Percentiles rank a stretch among this genome's conserved stretches.
Conservation (phyloP, 148 eudicot genomes). For the Mesembryanthemum crystallinum region DNA sequence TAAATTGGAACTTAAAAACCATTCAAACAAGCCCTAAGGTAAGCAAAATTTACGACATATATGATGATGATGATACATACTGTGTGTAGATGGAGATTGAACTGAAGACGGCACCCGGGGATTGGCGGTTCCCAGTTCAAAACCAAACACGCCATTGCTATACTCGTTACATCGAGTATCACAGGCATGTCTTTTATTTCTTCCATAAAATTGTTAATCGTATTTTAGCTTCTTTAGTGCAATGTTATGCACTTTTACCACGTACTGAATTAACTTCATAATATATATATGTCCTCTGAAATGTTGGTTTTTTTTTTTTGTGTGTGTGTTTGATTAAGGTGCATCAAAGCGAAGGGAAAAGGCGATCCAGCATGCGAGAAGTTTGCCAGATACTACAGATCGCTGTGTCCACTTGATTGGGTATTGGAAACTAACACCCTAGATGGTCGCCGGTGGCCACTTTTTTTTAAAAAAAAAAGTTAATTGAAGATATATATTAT, state of each 20-base stretch:
- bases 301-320: too few species aligned
- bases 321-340: not conserved
- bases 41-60: too few species aligned
- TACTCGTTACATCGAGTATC: constrained; percentile 28
- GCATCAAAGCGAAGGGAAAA: constrained; percentile 21
- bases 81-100: constrained; percentile 25
- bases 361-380: constrained; percentile 21
- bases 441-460: too few species aligned
- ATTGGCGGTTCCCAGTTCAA: constrained; percentile 27
- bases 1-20: too few species aligned
- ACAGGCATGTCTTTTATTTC: constrained; percentile 11
- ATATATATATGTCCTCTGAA: too few species aligned
- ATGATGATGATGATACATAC: too few species aligned
- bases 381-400: constrained; percentile 27
- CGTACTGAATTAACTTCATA: too few species aligned
- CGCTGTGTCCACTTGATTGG: constrained; percentile 24
- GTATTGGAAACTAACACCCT: constrained; percentile 6
- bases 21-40: too few species aligned
- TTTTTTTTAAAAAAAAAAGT: too few species aligned
- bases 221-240: too few species aligned
- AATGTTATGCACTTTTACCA: too few species aligned
- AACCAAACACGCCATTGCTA: constrained; percentile 33
- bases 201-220: not conserved
- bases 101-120: constrained; percentile 25
- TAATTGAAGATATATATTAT: too few species aligned